Percentiles rank a stretch among this genome's conserved stretches.
Evolutionary conservation across 805 yeast species (phyloP).

Genomic region (Sugiyamaella chiloensis): DNA sequence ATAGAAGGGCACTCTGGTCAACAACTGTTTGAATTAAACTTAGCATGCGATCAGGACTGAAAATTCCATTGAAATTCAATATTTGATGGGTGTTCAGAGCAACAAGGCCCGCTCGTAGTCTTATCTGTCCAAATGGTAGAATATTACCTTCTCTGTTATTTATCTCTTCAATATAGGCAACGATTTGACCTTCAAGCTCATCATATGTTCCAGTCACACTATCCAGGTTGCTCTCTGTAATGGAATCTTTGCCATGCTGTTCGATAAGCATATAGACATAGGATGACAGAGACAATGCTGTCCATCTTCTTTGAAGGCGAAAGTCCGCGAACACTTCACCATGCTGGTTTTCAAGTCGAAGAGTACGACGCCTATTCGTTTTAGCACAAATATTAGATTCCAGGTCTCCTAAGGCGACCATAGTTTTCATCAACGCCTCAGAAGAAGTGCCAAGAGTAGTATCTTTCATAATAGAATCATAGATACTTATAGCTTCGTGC

Average conservation of each 20-base stretch:
- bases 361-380: conserved; percentile 7
- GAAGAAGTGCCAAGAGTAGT: not conserved
- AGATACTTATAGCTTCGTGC: not conserved
- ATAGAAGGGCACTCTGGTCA: not conserved
- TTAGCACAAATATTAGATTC: conserved; percentile 8
- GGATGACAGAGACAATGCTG: not conserved
- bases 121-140: conserved; percentile 8
- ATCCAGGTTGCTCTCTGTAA: not conserved
- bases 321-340: conserved; percentile 2
- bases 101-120: not conserved
- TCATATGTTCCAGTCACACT: not conserved
- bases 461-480: not conserved
- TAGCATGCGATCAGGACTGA: not conserved
- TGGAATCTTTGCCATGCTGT: not conserved
- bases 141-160: conserved; percentile 1
- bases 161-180: not conserved
- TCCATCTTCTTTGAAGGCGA: conserved; percentile 7
- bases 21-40: not conserved
- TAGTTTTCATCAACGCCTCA: conserved; percentile 3
- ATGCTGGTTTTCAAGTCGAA: conserved; percentile 6
- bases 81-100: not conserved
- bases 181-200: not conserved
- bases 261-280: conserved; percentile 2
- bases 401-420: conserved; percentile 4
- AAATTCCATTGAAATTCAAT: not conserved